A percentile compares a stretch with the other conserved stretches of the same genome.
Evolutionary conservation across 176 grass and related monocot species (phyloP).

Genomic region (Saccharum officinarum): DNA sequence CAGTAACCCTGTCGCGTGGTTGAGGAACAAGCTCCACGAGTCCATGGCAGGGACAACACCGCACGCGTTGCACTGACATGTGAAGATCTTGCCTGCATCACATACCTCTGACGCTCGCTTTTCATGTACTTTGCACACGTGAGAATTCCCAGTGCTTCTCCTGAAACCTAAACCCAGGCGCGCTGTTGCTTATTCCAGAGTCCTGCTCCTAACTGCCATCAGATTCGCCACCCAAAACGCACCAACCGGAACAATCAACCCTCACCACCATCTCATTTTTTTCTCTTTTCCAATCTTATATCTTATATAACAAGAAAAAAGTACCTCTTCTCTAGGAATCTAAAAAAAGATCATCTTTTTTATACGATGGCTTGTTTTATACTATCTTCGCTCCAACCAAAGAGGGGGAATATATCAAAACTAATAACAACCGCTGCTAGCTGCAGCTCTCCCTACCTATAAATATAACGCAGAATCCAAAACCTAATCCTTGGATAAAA

Average conservation of each 20-base stretch:
- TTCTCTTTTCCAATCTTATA: neutral
- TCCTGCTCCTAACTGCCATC: conserved; percentile 40
- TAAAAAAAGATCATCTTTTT: neutral
- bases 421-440: neutral
- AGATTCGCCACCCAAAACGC: conserved; percentile 51
- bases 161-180: neutral
- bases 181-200: neutral
- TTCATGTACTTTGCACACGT: neutral
- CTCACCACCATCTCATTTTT: neutral
- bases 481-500: neutral
- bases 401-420: neutral
- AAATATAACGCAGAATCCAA: conserved; percentile 16
- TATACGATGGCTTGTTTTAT: neutral
- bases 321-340: neutral
- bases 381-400: neutral
- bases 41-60: neutral
- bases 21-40: neutral
- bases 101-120: neutral
- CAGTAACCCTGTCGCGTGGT: neutral
- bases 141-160: neutral
- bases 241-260: conserved; percentile 29
- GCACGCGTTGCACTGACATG: neutral
- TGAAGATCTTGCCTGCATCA: neutral
- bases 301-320: neutral
- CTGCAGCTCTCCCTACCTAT: conserved; percentile 2